Base-by-base conservation (phyloP, 2,329 filamentous ascomycete genomes). In the Ophiostoma tasmaniense region DNA sequence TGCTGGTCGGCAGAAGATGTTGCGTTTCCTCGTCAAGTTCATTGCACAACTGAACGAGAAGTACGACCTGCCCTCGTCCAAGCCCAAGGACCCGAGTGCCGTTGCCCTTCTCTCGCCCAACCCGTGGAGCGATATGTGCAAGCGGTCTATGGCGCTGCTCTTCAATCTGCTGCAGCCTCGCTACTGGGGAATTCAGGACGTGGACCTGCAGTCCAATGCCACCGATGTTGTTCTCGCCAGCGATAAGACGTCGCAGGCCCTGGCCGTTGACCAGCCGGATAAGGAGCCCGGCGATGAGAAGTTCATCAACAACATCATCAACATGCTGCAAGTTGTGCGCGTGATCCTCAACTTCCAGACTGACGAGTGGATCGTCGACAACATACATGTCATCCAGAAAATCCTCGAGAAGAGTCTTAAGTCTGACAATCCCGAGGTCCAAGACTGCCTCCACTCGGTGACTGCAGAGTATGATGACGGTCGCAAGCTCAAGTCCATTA, bases 21-120 rank as follows among this genome's bases (percentile, higher is more conserved):
- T 97, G 65, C 97, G 97, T 78, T 99, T 98, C 75, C 85, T 99
- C 39, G 91, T 98, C 37, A 91, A 95, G 71, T 98, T 98, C 78
- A 97, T 98, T 73, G 93, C 93, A 1, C 90, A 92, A 66, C 83
- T 97, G 28, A 90, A 90, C 22, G 95, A 98, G 78, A 87, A 93
- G 42, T 97, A 91, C 76, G 88, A 89, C 25, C 85, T 93, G 28
- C 89, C 89, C 17, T 90, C 90, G 28, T 84, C 87, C 17, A 90
- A 89, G 74, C 83, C 87, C 59, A 85, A 87, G 66, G 87, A 90
- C 59, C 73, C 81, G 14, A 75, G 77, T 1, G 75, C 75, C 64
- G 77, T 79, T 59, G 80, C 81, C 30, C 81, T 81, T 42, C 80
- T 82, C 59, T 78, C 81, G 66, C 80, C 85, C 17, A 76, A 86